Evolutionary conservation across 2,329 filamentous ascomycete genomes (phyloP), one percentile per base, ranked within the genome.

Genomic region (Epichloe festucae): DNA sequence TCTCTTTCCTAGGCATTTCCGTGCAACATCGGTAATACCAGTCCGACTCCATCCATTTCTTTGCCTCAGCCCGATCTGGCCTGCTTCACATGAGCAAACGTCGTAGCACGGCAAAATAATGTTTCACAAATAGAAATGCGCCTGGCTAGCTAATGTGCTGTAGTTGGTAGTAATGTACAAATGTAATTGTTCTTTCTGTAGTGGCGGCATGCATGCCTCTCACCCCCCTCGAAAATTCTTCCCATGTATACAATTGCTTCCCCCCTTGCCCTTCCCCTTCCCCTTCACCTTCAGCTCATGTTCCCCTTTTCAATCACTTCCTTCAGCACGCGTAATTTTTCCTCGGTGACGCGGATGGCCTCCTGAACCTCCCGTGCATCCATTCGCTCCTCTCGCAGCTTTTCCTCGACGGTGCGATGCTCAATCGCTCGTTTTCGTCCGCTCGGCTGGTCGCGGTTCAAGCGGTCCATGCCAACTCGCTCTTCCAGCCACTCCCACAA

Each of bases 401-500:
- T 81, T 52, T 84, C 81, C 59, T 83, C 77, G 23, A 78, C 70
- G 2, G 81, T 73, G 35, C 74, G 75, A 2, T 75, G 72, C 57
- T 83, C 74, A 27, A 76, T 64, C 14, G 70, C 70, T 55, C 67
- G 72, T 58, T 79, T 76, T 45, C 75, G 71, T 6, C 52, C 51
- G 31, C 54, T 58, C 8, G 53, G 21, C 21, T 58, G 53, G n/a
- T 70, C 74, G 21, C 58, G 55, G 57, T 65, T 69, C 57, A 77
- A 68, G 53, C 71, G 73, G 52, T 89, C 84, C 63, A 93, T 71
- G 2, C 88, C 85, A 2, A 89, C 83, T 17, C 90, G 78, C 60
- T 95, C 87, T 65, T 96, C 90, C 4, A 96, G 72, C 90, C 90
- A 96, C 53, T 87, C 84, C 90, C 90, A 96, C 10, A 96, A 71